Evolutionary conservation across 1,284 basidiomycete species (phyloP).

Genomic region (Exobasidium cylindrosporum): DNA sequence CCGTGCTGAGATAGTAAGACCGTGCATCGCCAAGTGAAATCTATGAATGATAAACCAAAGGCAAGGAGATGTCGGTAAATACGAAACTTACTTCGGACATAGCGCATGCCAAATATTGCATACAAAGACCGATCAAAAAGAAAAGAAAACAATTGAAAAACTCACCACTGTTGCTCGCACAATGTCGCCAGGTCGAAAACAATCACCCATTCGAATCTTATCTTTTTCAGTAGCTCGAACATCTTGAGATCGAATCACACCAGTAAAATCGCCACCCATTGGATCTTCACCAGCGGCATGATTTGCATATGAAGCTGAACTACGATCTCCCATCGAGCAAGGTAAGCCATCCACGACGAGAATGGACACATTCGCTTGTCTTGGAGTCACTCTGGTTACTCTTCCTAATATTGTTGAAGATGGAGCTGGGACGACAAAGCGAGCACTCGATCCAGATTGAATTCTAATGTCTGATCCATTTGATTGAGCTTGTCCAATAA

Average conservation of each 20-base stretch:
- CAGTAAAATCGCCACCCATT: slow-evolving; percentile 67
- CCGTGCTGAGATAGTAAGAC: slow-evolving; percentile 86
- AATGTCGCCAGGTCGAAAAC: slow-evolving; percentile 93
- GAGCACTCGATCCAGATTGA: slow-evolving; percentile 24
- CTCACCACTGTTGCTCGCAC: slow-evolving; percentile 86
- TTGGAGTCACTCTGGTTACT: slow-evolving; percentile 78
- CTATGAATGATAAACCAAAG: slow-evolving; percentile 15
- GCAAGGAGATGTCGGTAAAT: neutral
- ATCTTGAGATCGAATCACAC: slow-evolving; percentile 86
- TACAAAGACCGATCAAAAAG: too few relatives aligned
- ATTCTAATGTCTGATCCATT: slow-evolving; percentile 7
- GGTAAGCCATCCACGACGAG: slow-evolving; percentile 87
- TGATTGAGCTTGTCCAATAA: slow-evolving; percentile 33
- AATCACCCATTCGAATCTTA: slow-evolving; percentile 86
- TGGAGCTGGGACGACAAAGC: slow-evolving; percentile 37
- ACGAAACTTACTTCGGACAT: too few relatives aligned
- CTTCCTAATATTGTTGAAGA: slow-evolving; percentile 63
- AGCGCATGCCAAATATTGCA: too few relatives aligned
- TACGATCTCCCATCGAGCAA: slow-evolving; percentile 18
- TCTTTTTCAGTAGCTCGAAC: slow-evolving; percentile 77
- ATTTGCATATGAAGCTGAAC: slow-evolving; percentile 36
- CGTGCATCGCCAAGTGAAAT: slow-evolving; percentile 57
- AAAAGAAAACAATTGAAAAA: slow-evolving; percentile 28
- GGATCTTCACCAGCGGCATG: slow-evolving; percentile 50
- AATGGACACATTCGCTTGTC: slow-evolving; percentile 82